These are phyloP conservation scores for Endocarpon pusillum DNA, from an alignment of 495 filamentous ascomycete genomes.

Conservation along the genomic window DNA sequence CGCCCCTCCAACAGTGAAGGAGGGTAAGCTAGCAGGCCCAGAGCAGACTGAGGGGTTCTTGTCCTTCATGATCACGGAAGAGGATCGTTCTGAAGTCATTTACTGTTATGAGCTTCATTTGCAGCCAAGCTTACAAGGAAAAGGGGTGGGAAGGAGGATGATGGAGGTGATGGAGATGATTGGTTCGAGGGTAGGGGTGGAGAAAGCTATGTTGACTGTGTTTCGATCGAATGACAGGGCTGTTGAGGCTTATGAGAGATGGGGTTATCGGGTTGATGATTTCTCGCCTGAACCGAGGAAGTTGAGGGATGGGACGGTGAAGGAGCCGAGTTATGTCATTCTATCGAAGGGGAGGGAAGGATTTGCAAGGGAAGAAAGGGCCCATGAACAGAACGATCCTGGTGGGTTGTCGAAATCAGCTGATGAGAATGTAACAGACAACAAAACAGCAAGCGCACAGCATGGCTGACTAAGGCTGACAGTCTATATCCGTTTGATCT, in stretches of 20 bases:
- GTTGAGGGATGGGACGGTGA: constrained; percentile 45
- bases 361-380: constrained; percentile 3
- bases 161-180: constrained; percentile 19
- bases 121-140: constrained; percentile 26
- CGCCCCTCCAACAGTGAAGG: neutral
- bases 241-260: constrained; percentile 44
- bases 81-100: constrained; percentile 53
- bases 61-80: constrained; percentile 71
- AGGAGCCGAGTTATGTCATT: constrained; percentile 51
- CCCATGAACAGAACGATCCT: neutral
- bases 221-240: constrained; percentile 50
- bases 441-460: no score
- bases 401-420: neutral
- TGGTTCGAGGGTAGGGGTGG: constrained; percentile 24
- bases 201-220: constrained; percentile 74
- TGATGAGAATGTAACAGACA: neutral
- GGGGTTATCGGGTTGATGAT: constrained; percentile 49
- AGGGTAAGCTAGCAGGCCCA: constrained; percentile 1
- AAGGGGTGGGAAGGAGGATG: neutral
- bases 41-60: constrained; percentile 42
- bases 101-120: constrained; percentile 89
- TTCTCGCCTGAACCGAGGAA: constrained; percentile 44
- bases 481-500: constrained; percentile 77
- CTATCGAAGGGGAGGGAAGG: constrained; percentile 35
- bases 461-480: no score